A percentile compares a stretch with the other conserved stretches of the same genome.
Evolutionary conservation across 2,329 filamentous ascomycete species (phyloP).

Genomic region (Westerdykella ornata): DNA sequence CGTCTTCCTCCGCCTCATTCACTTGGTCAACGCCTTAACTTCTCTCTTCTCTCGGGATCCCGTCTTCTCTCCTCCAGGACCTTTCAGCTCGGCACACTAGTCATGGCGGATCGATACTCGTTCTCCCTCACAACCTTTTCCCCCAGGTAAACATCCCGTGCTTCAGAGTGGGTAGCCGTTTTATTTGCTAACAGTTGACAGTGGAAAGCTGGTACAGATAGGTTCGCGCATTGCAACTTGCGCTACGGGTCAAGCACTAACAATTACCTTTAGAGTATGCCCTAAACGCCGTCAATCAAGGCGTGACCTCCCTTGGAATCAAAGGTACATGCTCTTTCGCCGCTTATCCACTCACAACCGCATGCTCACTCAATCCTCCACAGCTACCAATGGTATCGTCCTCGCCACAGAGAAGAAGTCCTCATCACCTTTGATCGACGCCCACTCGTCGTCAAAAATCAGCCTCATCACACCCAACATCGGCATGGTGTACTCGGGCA

Average conservation of each 20-base stretch:
- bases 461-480: conserved; percentile 98
- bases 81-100: conserved; percentile 8
- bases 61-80: conserved; percentile 1
- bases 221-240: conserved; percentile 48
- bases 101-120: conserved; percentile 96
- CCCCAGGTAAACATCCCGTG: conserved; percentile 65
- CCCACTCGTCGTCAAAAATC: conserved; percentile 91
- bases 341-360: neutral
- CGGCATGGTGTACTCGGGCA: conserved; percentile 98
- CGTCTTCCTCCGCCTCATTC: conserved; percentile 7
- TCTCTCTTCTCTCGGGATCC: neutral
- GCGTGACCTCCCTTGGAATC: conserved; percentile 95
- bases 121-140: conserved; percentile 99
- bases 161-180: conserved; percentile 7
- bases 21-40: conserved; percentile 2
- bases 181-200: conserved; percentile 48
- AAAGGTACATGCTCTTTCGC: conserved; percentile 61
- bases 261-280: conserved; percentile 72
- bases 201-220: conserved; percentile 98
- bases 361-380: conserved; percentile 5
- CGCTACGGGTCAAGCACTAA: conserved; percentile 11
- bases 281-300: conserved; percentile 97
- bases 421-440: conserved; percentile 92
- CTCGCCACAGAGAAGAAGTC: conserved; percentile 99
- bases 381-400: conserved; percentile 97